These are phyloP conservation scores for Penstemon eatonii DNA, from an alignment of 257 asterid species.

Conservation along the genomic window DNA sequence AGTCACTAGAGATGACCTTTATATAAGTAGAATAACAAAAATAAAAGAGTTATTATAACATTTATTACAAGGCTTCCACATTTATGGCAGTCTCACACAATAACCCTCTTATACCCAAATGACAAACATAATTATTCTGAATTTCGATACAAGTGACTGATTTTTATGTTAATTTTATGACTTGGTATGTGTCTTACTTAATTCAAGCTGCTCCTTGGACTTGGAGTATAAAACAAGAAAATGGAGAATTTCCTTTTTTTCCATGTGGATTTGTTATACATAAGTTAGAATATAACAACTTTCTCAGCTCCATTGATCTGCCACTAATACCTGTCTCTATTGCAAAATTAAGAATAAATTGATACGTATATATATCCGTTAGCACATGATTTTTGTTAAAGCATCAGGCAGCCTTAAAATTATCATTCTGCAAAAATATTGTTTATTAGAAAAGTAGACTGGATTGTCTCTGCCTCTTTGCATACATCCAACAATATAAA, in stretches of 20 bases:
- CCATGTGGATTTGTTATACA: background rate
- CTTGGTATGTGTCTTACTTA: background rate
- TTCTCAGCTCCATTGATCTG: background rate
- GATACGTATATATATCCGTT: constrained; percentile 25
- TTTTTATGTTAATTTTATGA: background rate
- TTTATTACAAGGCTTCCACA: no score
- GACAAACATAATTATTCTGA: no score
- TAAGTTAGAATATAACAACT: background rate
- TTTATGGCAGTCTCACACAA: no score
- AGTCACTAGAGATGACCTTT: no score
- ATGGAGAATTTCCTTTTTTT: background rate
- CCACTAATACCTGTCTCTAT: constrained; percentile 5
- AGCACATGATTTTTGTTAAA: constrained; percentile 44
- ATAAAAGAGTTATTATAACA: no score
- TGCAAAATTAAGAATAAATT: background rate
- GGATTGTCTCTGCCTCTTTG: constrained; percentile 31
- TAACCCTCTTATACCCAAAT: no score
- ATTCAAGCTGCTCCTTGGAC: background rate
- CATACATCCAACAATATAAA: background rate
- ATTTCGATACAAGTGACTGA: no score
- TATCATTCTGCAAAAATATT: constrained; percentile 21
- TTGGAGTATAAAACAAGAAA: background rate
- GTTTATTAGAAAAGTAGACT: constrained; percentile 25
- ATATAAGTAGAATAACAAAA: no score
- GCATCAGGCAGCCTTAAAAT: constrained; percentile 34